Evolutionary conservation across 2,329 filamentous ascomycete genomes (phyloP).

Genomic region (Ilyonectria sp.): DNA sequence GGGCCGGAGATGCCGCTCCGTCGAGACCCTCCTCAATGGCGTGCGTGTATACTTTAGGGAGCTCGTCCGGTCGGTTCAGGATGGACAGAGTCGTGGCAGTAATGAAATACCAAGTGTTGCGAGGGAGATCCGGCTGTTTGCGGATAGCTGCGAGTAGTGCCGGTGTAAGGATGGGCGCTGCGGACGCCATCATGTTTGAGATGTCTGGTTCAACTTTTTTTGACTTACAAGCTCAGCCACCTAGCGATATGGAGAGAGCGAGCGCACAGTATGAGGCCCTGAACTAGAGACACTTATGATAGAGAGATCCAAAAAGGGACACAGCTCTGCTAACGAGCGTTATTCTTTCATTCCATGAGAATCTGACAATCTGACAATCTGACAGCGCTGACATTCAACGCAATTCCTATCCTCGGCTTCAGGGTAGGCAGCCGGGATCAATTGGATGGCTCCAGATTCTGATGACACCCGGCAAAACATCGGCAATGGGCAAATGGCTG

Average conservation of each 20-base stretch:
- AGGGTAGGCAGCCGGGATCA: constrained; percentile 36
- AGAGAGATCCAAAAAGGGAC: not conserved
- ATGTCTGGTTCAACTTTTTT: not conserved
- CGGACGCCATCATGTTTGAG: constrained; percentile 25
- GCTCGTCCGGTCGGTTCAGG: constrained; percentile 45
- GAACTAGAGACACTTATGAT: too few relatives aligned
- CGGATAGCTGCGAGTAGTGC: constrained; percentile 40
- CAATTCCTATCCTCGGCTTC: constrained; percentile 15
- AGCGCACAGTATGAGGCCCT: not conserved
- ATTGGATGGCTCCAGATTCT: constrained; percentile 4
- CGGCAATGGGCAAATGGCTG: constrained; percentile 22
- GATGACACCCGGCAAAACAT: constrained; percentile 34
- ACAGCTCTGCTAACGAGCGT: not conserved
- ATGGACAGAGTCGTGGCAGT: constrained; percentile 43
- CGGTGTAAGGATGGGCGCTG: constrained; percentile 42
- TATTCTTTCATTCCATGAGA: not conserved
- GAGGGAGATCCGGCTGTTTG: constrained; percentile 42
- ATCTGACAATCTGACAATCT: not conserved
- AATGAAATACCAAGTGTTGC: constrained; percentile 48
- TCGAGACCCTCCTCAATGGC: constrained; percentile 26
- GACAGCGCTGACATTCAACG: constrained; percentile 5
- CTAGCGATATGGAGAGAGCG: not conserved
- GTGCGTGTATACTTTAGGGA: constrained; percentile 37
- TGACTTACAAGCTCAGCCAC: not conserved
- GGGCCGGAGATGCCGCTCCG: not conserved